phyloP scores from a whole-genome alignment of 1,284 basidiomycete genomes.

The Pseudozyma pruni region DNA sequence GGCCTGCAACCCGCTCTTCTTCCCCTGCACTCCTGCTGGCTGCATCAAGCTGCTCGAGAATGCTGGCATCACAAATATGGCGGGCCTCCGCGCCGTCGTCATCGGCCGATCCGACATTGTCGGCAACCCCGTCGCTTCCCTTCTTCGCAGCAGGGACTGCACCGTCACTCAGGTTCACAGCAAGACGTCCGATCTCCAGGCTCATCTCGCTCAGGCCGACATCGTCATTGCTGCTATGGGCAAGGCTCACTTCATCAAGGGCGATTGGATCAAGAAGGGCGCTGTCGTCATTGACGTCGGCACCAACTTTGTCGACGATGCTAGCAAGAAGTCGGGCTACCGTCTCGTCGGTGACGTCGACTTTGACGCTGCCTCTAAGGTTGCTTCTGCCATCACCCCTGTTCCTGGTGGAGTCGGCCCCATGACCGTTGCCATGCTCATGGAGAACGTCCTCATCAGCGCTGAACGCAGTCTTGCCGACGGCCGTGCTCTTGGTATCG shows the following conservation, averaged over 20 bases:
- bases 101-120: constrained; percentile 98
- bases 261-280: constrained; percentile 94
- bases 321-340: constrained; percentile 91
- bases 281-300: constrained; percentile 79
- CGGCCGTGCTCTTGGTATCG: constrained; percentile 73
- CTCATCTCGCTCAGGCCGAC: constrained; percentile 83
- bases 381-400: constrained; percentile 92
- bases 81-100: constrained; percentile 81
- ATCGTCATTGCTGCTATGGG: constrained; percentile 95
- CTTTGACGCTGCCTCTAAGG: constrained; percentile 78
- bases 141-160: constrained; percentile 89
- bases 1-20: constrained; percentile 87
- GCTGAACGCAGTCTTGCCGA: constrained; percentile 83
- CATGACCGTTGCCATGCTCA: constrained; percentile 98
- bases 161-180: constrained; percentile 99
- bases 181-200: constrained; percentile 79
- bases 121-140: constrained; percentile 90
- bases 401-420: constrained; percentile 95
- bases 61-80: constrained; percentile 74
- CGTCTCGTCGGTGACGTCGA: constrained; percentile 97
- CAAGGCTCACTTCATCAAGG: constrained; percentile 87
- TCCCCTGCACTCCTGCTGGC: constrained; percentile 94
- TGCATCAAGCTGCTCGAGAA: constrained; percentile 89
- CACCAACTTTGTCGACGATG: constrained; percentile 89
- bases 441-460: constrained; percentile 90